Evolutionary conservation across 225 moss, liverwort and hornwort genomes (phyloP).

Genomic region (Marchantia polymorpha): DNA sequence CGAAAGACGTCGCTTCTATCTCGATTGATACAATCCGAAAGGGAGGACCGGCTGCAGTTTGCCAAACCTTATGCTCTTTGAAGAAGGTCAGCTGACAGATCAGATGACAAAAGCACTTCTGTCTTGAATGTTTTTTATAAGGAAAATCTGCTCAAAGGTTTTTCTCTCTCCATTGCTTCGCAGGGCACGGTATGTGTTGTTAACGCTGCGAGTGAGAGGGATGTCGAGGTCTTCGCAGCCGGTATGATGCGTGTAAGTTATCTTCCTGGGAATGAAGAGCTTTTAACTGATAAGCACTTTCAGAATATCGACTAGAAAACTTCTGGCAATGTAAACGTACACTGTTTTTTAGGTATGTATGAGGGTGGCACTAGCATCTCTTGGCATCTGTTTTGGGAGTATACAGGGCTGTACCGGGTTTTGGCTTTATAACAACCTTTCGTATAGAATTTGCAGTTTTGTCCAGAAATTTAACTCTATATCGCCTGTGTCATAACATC

Average conservation of each 20-base stretch:
- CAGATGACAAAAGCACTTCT: background rate
- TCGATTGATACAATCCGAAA: conserved; percentile 78
- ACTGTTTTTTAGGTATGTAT: background rate
- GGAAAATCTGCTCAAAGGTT: background rate
- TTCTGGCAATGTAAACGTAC: background rate
- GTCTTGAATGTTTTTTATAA: background rate
- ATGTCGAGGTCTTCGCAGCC: conserved; percentile 87
- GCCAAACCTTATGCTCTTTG: conserved; percentile 59
- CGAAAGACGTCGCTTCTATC: conserved; percentile 61
- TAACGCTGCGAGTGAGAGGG: conserved; percentile 86
- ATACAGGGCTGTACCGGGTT: too few species aligned
- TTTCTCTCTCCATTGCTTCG: background rate
- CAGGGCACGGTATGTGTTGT: conserved; percentile 85
- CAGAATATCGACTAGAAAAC: background rate
- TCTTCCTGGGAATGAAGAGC: background rate
- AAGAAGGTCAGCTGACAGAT: conserved; percentile 42
- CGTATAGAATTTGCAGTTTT: background rate
- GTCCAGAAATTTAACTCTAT: background rate
- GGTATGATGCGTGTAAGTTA: conserved; percentile 84
- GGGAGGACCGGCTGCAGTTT: conserved; percentile 81
- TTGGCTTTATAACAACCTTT: too few species aligned
- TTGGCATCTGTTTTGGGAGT: background rate
- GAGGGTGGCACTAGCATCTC: background rate
- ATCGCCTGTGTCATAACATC: background rate
- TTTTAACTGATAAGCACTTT: background rate